These are phyloP conservation scores for Trichoderma sp. DNA, from an alignment of 2,329 filamentous ascomycete genomes.

Conservation along the genomic window DNA sequence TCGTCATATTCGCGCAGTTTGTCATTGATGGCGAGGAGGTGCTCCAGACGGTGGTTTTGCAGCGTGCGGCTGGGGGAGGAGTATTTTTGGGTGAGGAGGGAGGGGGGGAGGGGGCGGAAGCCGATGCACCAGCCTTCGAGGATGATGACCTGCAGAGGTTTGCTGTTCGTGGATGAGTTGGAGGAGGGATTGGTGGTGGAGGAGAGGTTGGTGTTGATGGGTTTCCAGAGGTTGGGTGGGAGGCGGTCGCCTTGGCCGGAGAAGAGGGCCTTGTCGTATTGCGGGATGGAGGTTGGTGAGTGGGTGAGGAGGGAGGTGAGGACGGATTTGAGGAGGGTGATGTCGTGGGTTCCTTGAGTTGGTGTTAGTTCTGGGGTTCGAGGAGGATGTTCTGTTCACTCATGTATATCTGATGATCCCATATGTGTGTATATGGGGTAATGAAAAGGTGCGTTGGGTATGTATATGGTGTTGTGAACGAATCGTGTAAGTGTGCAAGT, in stretches of 20 bases:
- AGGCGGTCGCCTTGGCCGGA: conserved; percentile 75
- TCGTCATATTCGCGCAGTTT: conserved; percentile 51
- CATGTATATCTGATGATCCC: too few species aligned
- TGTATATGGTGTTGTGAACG: background rate
- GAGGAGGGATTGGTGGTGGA: background rate
- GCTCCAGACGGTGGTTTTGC: conserved; percentile 50
- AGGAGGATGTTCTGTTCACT: too few species aligned
- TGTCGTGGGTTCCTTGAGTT: conserved; percentile 66
- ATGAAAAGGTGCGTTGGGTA: too few species aligned
- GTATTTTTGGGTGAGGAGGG: conserved; percentile 55
- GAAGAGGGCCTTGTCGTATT: conserved; percentile 82
- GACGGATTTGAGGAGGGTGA: conserved; percentile 63
- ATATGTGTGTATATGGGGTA: background rate
- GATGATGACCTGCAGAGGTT: conserved; percentile 65
- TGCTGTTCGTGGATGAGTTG: background rate
- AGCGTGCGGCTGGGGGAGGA: conserved; percentile 55
- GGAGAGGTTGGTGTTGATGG: conserved; percentile 50
- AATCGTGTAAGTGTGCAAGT: background rate
- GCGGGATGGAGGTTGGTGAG: conserved; percentile 61
- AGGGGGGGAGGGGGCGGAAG: conserved; percentile 65
- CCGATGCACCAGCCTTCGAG: conserved; percentile 93
- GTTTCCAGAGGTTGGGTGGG: conserved; percentile 62
- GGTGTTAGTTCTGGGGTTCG: background rate
- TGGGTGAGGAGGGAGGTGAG: conserved; percentile 61
- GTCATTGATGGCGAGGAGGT: conserved; percentile 56